Base-by-base conservation (phyloP, 805 yeast genomes). In the Millerozyma miso region DNA sequence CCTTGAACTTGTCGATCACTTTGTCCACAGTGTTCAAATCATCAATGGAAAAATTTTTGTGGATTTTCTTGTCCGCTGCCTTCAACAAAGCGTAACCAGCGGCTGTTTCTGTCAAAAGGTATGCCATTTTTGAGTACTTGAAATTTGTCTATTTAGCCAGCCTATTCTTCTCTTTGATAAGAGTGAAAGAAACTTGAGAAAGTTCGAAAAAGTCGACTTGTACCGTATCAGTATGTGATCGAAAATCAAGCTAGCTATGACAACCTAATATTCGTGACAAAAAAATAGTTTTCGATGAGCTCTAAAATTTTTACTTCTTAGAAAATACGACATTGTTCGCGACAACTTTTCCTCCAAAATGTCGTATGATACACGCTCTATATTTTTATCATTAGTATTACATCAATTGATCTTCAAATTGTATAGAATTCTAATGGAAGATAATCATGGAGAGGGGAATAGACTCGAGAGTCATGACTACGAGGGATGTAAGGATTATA, bases 81-180 rank as follows among this genome's bases (percentile, higher is more conserved):
- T 93, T 93, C 65, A 93, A 80, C 63, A 93, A 79, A 63, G 99
- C 99, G 68, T 93, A 93, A 63, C 99, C 99, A 41, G 99, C 99
- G 51, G 99, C 87, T 52, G 99, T 93, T 76, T 93, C 99, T 48
- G 98, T 86, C 66, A 91, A 81, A 62, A 91, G 89, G 79, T 75
- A 86, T 50, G 93, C 85, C 95, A 86, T 86, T 41, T 40, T 40
- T 10, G 33, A 32, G 17, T 35, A 26, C 43, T 33, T 38, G 16
- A 26, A 19, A 35, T 42, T 42, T 20, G 20, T 23, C 37, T 39
- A 39, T 33, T 38, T 34, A 18, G 29, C 29, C 29, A 23, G 29
- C 29, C 29, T 23, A 7, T 23, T 10, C 10, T 23, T 10, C 29
- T 23, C 10, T 10, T 23, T 23, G 29, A 7, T 7, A 7, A 10